Evolutionary conservation across 2,329 filamentous ascomycete genomes (phyloP).

Genomic region (Cercospora brassicicola): DNA sequence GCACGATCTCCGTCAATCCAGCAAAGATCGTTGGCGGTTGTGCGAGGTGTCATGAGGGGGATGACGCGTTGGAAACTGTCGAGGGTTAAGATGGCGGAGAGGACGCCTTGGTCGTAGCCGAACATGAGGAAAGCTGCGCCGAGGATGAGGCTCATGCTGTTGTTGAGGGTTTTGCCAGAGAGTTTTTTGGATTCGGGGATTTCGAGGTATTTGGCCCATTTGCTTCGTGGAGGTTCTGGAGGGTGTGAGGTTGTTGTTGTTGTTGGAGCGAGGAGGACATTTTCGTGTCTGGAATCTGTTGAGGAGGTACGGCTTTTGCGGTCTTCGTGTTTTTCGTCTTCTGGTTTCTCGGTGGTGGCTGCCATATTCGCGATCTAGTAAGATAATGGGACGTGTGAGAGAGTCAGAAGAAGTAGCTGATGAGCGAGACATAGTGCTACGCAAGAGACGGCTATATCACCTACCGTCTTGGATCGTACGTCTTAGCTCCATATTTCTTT

Average conservation of each 20-base stretch:
- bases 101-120: slow-evolving; percentile 36
- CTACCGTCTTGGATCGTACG: background rate
- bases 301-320: background rate
- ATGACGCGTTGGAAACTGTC: slow-evolving; percentile 11
- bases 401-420: background rate
- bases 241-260: background rate
- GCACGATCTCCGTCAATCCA: slow-evolving; percentile 11
- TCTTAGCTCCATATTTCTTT: background rate
- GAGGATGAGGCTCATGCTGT: slow-evolving; percentile 1
- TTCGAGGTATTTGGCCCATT: background rate
- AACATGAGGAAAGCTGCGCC: slow-evolving; percentile 12
- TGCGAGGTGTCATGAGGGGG: slow-evolving; percentile 14
- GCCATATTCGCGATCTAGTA: background rate
- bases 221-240: background rate
- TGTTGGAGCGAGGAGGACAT: background rate
- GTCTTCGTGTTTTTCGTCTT: background rate
- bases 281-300: background rate
- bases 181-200: background rate
- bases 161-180: background rate
- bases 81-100: slow-evolving; percentile 35
- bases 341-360: background rate
- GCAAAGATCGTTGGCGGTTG: slow-evolving; percentile 10
- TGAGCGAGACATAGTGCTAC: background rate
- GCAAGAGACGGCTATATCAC: background rate
- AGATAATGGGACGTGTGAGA: background rate